Evolutionary conservation across 352 stramenopile species (phyloP), one percentile per base, ranked within the genome.

Genomic region (Phytophthora ramorum): DNA sequence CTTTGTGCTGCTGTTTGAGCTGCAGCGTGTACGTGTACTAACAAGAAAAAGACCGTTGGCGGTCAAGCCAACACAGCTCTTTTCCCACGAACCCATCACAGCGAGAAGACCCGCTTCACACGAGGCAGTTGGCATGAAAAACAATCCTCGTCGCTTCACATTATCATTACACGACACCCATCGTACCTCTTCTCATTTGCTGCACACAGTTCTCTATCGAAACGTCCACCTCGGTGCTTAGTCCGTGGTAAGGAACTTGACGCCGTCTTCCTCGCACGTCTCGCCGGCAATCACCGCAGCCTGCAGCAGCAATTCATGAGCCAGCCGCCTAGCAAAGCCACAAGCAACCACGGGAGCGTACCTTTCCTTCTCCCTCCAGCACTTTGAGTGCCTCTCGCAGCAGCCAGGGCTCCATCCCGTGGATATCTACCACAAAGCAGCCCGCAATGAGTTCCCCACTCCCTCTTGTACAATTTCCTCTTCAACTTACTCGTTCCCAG

Each of bases 401-500:
- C 46, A 93, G 62, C 87, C 87, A 95, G 48, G 83, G 83, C 69
- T 95, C 87, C 81, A 95, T 91, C 8, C 85, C 87, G 40, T 95
- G 85, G 14, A 93, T 81, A 66, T 70, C 87, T 93, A 57, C 49
- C 24, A 41, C 45, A 54, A 12, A 26, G 54, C 20, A 53, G 3
- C 35, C 50, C 35, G 3, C 40, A 48, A 14, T 69, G 20, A 64
- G 51, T 20, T 4, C 34, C 12, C 5, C 19, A 26, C 17, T 28
- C 6, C 3, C 34, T 22, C 17, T 46, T 53, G 41, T 24, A 7
- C 19, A 12, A 40, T 0, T 7, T 16, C 35, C 13, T 45, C 40
- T 24, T 16, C 12, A 34, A 78, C 81, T 44, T 63, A 95, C 87
- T 90, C 19, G 85, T 85, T 53, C 83, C 85, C 5, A 92, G 60